Conservation (phyloP, 108 stramenopile species). For the Pseudonitzschia multiseries region DNA sequence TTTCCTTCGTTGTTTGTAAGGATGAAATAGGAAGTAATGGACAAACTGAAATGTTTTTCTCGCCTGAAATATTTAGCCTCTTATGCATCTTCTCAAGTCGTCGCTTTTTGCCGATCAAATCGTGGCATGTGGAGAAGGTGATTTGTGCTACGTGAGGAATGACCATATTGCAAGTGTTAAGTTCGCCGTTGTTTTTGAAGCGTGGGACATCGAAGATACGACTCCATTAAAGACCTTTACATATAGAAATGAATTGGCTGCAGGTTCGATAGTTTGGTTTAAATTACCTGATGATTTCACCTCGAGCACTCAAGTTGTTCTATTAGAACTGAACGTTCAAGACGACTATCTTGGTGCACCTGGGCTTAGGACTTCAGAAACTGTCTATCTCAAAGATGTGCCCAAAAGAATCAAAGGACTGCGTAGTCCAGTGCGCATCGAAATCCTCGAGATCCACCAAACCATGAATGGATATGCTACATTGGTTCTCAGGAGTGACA, state of each 20-base stretch:
- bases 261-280: conserved; percentile 13
- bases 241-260: not conserved
- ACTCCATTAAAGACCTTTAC: not conserved
- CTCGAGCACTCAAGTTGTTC: not conserved
- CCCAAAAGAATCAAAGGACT: conserved; percentile 17
- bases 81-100: conserved; percentile 35
- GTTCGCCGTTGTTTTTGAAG: conserved; percentile 22
- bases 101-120: conserved; percentile 45
- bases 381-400: conserved; percentile 14
- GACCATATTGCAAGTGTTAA: conserved; percentile 13
- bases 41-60: not conserved
- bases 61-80: conserved; percentile 15
- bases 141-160: conserved; percentile 34
- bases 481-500: conserved; percentile 8
- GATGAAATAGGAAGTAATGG: not conserved
- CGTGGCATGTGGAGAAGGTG: conserved; percentile 42
- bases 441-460: not conserved
- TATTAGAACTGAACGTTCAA: conserved; percentile 11
- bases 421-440: not conserved
- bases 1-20: not conserved
- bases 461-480: not conserved
- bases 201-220: conserved; percentile 16
- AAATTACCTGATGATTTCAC: not conserved
- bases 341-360: not conserved
- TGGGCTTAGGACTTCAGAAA: not conserved